A percentile compares a stretch with the other conserved stretches of the same genome.
phyloP scores from a whole-genome alignment of 768 basidiomycete species.

The Hygrophoropsis aurantiaca region DNA sequence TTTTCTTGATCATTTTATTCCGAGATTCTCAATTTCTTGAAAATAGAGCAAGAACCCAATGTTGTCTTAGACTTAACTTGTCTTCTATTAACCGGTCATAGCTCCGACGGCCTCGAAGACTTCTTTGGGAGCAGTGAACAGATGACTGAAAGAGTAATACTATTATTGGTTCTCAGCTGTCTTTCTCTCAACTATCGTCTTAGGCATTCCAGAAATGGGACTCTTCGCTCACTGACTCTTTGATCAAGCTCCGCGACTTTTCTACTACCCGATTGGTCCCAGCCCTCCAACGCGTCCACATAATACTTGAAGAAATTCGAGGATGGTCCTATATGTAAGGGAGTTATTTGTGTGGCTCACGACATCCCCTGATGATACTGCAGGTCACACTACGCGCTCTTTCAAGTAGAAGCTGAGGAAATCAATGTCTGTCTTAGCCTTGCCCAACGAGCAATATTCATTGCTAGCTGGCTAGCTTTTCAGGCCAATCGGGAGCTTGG shows the following conservation, averaged over 20 bases:
- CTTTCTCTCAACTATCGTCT: slow-evolving; percentile 18
- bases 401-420: slow-evolving; percentile 52
- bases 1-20: background rate
- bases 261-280: slow-evolving; percentile 69
- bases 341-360: slow-evolving; percentile 15
- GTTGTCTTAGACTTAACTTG: slow-evolving; percentile 71
- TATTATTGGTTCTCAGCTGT: slow-evolving; percentile 5
- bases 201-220: slow-evolving; percentile 87
- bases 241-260: slow-evolving; percentile 72
- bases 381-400: slow-evolving; percentile 59
- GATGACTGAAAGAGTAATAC: slow-evolving; percentile 73
- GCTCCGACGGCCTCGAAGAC: slow-evolving; percentile 70
- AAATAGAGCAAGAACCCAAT: slow-evolving; percentile 56
- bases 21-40: background rate
- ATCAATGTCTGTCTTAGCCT: slow-evolving; percentile 53
- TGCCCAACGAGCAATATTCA: slow-evolving; percentile 56
- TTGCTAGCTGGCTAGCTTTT: slow-evolving; percentile 68
- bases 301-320: slow-evolving; percentile 74
- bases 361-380: slow-evolving; percentile 6
- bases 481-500: slow-evolving; percentile 65
- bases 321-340: slow-evolving; percentile 77
- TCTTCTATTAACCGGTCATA: slow-evolving; percentile 67
- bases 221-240: slow-evolving; percentile 63
- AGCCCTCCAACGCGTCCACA: slow-evolving; percentile 73
- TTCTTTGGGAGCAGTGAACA: slow-evolving; percentile 77